A percentile compares a stretch with the other conserved stretches of the same genome.
Evolutionary conservation across 805 yeast species (phyloP).

Genomic region (Wickerhamiella allomyrinae): DNA sequence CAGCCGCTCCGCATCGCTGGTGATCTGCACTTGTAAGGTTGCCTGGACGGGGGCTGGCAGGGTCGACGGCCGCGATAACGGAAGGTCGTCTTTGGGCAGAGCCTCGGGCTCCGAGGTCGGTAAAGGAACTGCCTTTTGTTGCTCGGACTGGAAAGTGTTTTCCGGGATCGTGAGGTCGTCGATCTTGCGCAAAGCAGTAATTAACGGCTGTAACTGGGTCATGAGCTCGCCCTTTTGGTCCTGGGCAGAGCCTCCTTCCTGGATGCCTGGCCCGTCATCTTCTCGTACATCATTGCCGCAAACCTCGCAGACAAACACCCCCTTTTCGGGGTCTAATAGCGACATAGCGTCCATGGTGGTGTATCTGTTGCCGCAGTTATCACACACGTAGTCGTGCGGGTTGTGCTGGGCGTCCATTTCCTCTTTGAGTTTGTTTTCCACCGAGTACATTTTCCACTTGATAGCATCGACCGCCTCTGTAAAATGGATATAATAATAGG

Average conservation of each 20-base stretch:
- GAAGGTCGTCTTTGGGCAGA: constrained; percentile 9
- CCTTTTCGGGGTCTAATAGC: constrained; percentile 60
- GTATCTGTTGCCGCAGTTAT: constrained; percentile 67
- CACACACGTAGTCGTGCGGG: constrained; percentile 90
- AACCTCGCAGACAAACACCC: constrained; percentile 69
- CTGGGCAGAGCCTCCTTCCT: constrained; percentile 53
- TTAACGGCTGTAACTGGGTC: constrained; percentile 81
- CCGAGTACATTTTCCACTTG: constrained; percentile 88
- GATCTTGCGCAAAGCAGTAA: constrained; percentile 65
- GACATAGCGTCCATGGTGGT: constrained; percentile 81
- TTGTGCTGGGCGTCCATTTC: constrained; percentile 74
- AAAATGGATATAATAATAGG: constrained; percentile 74
- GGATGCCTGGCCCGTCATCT: constrained; percentile 77
- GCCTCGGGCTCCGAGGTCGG: constrained; percentile 11
- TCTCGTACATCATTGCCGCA: constrained; percentile 70
- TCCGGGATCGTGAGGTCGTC: constrained; percentile 72
- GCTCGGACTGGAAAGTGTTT: constrained; percentile 75
- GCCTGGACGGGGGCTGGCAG: constrained; percentile 39
- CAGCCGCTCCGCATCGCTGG: constrained; percentile 73
- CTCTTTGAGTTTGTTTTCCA: constrained; percentile 64
- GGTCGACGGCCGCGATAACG: constrained; percentile 2
- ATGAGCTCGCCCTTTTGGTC: constrained; percentile 70
- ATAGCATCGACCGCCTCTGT: constrained; percentile 91
- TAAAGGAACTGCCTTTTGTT: constrained; percentile 63
- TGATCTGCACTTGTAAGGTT: constrained; percentile 74